Conservation (phyloP, 164 flowering plant species). For the Nelumbo lutea region DNA sequence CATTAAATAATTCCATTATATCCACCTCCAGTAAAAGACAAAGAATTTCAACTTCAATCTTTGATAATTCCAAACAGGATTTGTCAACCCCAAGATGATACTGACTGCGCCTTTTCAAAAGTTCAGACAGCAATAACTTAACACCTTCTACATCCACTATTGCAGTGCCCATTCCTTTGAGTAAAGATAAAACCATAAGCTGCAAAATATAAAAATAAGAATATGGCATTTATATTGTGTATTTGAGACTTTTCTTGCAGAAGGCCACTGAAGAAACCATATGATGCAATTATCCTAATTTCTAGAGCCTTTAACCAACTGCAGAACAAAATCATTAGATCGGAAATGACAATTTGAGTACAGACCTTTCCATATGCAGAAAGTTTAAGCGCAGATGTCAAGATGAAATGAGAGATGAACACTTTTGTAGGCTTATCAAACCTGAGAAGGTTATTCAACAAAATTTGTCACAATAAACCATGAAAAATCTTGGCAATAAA, state of each 20-base stretch:
- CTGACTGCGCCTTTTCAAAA: constrained; percentile 46
- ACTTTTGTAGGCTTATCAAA: constrained; percentile 51
- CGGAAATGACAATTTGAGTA: background rate
- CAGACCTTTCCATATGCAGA: constrained; percentile 75
- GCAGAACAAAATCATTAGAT: too few species aligned
- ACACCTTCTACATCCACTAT: constrained; percentile 43
- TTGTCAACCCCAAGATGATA: constrained; percentile 26
- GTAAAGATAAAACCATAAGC: constrained; percentile 58
- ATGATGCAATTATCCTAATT: too few species aligned
- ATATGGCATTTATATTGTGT: background rate
- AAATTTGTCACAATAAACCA: background rate
- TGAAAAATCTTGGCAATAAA: background rate
- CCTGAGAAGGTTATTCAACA: constrained; percentile 30
- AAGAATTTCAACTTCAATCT: constrained; percentile 48
- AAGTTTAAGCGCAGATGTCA: constrained; percentile 50
- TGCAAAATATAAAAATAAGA: constrained; percentile 30
- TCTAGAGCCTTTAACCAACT: too few species aligned
- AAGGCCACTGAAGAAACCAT: background rate
- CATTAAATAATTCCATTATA: background rate
- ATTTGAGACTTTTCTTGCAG: background rate
- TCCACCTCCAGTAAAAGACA: constrained; percentile 74
- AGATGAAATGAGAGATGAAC: constrained; percentile 42
- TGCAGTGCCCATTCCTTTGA: constrained; percentile 55
- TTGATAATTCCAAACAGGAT: constrained; percentile 36
- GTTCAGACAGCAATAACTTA: constrained; percentile 43